These are phyloP conservation scores for Patellaria atrata DNA, from an alignment of 495 filamentous ascomycete species.

Conservation along the genomic window DNA sequence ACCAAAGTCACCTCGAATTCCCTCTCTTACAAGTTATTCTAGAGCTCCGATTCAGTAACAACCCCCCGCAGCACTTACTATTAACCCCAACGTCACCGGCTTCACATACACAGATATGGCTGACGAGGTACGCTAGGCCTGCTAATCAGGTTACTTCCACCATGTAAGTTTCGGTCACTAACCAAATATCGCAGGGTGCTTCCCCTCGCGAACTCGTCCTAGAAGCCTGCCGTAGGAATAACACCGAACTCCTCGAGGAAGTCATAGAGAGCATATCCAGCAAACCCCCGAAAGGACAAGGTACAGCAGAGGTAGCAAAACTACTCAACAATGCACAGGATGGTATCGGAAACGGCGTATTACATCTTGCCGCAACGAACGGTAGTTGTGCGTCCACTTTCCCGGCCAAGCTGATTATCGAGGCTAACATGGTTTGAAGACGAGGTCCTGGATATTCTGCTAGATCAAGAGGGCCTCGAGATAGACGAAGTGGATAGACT, in stretches of 20 bases:
- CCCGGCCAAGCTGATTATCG: constrained; percentile 3
- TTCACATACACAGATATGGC: constrained; percentile 17
- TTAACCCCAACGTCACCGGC: too few relatives aligned
- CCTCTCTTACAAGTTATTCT: too few relatives aligned
- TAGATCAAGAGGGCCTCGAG: constrained; percentile 89
- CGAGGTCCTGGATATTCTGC: constrained; percentile 79
- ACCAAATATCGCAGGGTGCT: constrained; percentile 68
- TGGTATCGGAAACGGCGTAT: constrained; percentile 67
- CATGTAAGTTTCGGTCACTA: too few relatives aligned
- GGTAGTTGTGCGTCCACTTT: constrained; percentile 61
- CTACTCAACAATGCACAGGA: constrained; percentile 77
- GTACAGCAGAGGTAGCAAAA: constrained; percentile 37
- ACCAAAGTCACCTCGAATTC: too few relatives aligned
- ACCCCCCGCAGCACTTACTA: too few relatives aligned
- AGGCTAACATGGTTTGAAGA: constrained; percentile 42
- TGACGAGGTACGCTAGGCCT: constrained; percentile 8
- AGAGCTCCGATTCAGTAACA: too few relatives aligned
- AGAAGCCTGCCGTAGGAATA: constrained; percentile 87
- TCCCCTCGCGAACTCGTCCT: constrained; percentile 72
- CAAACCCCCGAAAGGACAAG: constrained; percentile 36
- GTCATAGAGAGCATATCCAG: constrained; percentile 33
- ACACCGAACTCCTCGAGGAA: constrained; percentile 62
- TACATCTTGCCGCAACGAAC: constrained; percentile 75
- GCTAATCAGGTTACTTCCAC: too few relatives aligned
- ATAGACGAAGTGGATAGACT: constrained; percentile 72